Percentiles rank a stretch among this genome's conserved stretches.
These are phyloP conservation scores for Stagonosporopsis vannaccii DNA, from an alignment of 2,329 filamentous ascomycete genomes.

Conservation along the genomic window DNA sequence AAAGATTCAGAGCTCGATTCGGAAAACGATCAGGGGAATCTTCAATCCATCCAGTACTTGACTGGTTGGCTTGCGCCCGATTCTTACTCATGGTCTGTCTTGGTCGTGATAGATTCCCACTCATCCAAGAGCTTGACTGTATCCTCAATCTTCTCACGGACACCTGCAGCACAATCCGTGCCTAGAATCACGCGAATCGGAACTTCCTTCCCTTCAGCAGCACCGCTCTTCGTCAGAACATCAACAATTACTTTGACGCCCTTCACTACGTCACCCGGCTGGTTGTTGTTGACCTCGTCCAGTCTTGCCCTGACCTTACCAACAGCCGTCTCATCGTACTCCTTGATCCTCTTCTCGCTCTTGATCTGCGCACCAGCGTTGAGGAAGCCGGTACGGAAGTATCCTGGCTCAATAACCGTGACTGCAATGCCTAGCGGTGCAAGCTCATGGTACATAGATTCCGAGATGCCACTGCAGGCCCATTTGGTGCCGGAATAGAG, in stretches of 20 bases:
- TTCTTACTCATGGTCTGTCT: conserved; percentile 26
- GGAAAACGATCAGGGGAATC: not conserved
- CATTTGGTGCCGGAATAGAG: conserved; percentile 59
- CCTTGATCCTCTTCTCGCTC: conserved; percentile 29
- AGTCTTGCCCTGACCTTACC: conserved; percentile 45
- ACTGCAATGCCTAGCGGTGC: conserved; percentile 55
- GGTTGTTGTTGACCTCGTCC: conserved; percentile 53
- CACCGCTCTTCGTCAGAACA: conserved; percentile 60
- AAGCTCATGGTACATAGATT: conserved; percentile 55
- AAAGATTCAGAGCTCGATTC: not conserved
- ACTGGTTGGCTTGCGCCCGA: not conserved
- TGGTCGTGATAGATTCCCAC: conserved; percentile 43
- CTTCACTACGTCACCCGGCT: conserved; percentile 64
- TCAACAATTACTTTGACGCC: conserved; percentile 63
- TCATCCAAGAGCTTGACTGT: conserved; percentile 36
- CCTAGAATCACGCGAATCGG: conserved; percentile 65
- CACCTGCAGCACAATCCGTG: conserved; percentile 10
- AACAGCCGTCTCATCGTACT: conserved; percentile 47
- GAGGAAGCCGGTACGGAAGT: conserved; percentile 60
- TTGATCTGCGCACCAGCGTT: conserved; percentile 30
- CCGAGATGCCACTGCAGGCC: conserved; percentile 53
- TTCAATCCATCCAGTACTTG: not conserved
- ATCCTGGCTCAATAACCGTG: conserved; percentile 59
- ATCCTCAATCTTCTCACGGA: conserved; percentile 29
- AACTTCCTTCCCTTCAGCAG: conserved; percentile 58